These are phyloP conservation scores for Quercus phellos DNA, from an alignment of 331 rosid species.

Conservation along the genomic window DNA sequence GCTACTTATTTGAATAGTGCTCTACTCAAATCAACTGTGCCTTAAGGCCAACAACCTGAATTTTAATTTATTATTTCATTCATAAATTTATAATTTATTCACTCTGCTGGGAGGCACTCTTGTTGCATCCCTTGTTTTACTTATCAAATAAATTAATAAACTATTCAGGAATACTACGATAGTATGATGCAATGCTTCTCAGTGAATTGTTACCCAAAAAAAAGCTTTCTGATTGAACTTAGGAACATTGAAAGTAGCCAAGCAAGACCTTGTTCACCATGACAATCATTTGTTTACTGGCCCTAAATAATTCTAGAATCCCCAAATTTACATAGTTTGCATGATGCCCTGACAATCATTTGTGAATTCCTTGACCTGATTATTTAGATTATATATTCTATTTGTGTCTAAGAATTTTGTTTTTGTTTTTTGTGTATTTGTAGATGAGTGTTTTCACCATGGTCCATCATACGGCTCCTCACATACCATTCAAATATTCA, in stretches of 20 bases:
- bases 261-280: too few relatives aligned
- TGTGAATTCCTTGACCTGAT: neutral
- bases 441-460: conserved; percentile 99
- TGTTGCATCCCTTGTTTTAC: neutral
- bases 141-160: neutral
- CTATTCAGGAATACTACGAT: neutral
- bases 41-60: conserved; percentile 3
- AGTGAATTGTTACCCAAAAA: too few relatives aligned
- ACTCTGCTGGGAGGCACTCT: neutral
- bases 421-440: conserved; percentile 2
- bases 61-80: neutral
- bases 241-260: too few relatives aligned
- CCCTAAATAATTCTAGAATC: neutral
- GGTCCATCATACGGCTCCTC: conserved; percentile 99
- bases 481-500: conserved; percentile 81
- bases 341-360: neutral
- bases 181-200: neutral
- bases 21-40: conserved; percentile 2
- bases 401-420: conserved; percentile 14
- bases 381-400: neutral
- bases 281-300: neutral
- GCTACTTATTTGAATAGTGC: neutral
- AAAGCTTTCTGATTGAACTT: too few relatives aligned
- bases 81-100: neutral
- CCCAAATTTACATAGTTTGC: neutral